These are phyloP conservation scores for Fusarium veterinarium DNA, from an alignment of 2,329 filamentous ascomycete genomes.

Conservation along the genomic window DNA sequence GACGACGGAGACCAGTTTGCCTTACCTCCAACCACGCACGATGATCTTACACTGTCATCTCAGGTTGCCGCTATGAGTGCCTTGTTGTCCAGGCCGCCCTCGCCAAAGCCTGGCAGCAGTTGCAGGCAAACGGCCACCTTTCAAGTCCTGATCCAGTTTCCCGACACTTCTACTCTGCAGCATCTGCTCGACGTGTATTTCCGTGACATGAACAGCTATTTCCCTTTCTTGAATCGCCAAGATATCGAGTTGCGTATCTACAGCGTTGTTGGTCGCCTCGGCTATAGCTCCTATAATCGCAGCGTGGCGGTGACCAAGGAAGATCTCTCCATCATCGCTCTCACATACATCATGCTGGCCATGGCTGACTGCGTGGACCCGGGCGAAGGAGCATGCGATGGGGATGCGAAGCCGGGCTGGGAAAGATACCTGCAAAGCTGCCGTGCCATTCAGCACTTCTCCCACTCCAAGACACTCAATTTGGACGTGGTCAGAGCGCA, in stretches of 20 bases:
- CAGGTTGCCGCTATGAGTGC: not conserved
- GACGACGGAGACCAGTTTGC: not conserved
- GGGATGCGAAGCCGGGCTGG: not conserved
- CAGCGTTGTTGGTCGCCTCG: not conserved
- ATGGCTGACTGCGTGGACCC: not conserved
- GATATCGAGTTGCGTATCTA: not conserved
- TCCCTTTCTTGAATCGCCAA: not conserved
- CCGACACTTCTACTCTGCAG: not conserved
- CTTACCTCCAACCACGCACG: not conserved
- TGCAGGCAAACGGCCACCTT: not conserved
- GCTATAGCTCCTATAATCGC: too few species aligned
- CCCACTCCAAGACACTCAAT: not conserved
- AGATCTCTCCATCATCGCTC: not conserved
- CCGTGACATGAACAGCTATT: not conserved
- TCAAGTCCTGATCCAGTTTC: not conserved
- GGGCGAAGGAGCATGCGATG: not conserved
- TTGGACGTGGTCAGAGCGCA: not conserved
- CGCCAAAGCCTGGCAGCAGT: not conserved
- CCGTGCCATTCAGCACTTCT: not conserved
- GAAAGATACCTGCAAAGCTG: not conserved
- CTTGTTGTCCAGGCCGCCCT: not conserved
- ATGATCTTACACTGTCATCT: not conserved
- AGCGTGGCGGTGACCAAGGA: too few species aligned
- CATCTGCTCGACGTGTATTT: not conserved
- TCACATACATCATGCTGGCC: not conserved